Evolutionary conservation across 2,329 filamentous ascomycete species (phyloP), one percentile per base, ranked within the genome.

Genomic region (Fusarium sulawesiense): DNA sequence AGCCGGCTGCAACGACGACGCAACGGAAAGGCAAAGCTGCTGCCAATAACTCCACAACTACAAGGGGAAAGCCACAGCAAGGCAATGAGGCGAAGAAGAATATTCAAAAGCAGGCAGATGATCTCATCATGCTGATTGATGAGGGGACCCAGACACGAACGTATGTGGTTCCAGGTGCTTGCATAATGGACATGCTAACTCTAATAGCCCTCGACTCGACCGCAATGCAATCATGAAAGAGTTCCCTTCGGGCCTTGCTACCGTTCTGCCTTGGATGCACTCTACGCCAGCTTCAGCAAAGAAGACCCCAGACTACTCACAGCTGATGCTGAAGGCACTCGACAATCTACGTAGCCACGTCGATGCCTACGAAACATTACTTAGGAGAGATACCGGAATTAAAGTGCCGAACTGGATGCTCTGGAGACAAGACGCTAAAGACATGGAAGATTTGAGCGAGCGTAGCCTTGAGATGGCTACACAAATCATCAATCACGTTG

Each of bases 341-440:
- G 51, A 75, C 6, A 55, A 68, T 14, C 68, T 77, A 25, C 65
- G 73, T 8, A 46, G n/a, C 2, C 47, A 73, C 4, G 54, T 73
- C 4, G 65, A 65, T 14, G 57, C 66, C 16, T 80, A 78, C 55
- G 73, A 76, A 29, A 49, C 34, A 2, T 18, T 75, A n/a, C 73
- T 65, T 45, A 66, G 66, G 14, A 57, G 63, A 21, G 44, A 56
- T 12, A 60, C 34, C 9, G 59, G 68, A 2, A 71, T 77, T 30
- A 68, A 68, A 16, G 72, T 70, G 48, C 79, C 78, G 6, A 58
- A 51, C 12, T 75, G 73, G 66, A 71, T 76, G 63, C 76, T 72
- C 6, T 82, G 79, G 80, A 60, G 72, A 47, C 73, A 79, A 46
- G 79, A 82, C n/a, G 73, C 60, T 13, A 66, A 66, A 30, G 74